These are phyloP conservation scores for Verticillium dahliae DNA, from an alignment of 2,329 filamentous ascomycete genomes.

Conservation along the genomic window DNA sequence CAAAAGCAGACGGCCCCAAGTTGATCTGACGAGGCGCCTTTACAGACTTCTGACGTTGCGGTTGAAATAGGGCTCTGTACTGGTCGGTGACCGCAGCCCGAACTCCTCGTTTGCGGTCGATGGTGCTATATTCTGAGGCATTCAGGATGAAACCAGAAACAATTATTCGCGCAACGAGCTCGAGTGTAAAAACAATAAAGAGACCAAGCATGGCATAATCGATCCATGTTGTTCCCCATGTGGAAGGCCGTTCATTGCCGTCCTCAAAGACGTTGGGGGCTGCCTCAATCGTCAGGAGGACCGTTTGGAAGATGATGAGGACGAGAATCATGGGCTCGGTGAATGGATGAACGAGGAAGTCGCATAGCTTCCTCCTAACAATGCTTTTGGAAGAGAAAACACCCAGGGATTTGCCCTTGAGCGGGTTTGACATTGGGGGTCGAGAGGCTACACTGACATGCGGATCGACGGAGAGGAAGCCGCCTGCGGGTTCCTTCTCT, in stretches of 20 bases:
- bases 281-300: conserved; percentile 83
- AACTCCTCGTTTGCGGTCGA: conserved; percentile 71
- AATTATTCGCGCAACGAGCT: conserved; percentile 75
- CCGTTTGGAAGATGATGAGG: conserved; percentile 79
- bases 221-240: conserved; percentile 63
- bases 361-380: conserved; percentile 68
- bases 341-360: conserved; percentile 77
- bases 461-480: conserved; percentile 16
- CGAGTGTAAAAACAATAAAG: conserved; percentile 85
- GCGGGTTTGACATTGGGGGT: conserved; percentile 58
- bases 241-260: conserved; percentile 50
- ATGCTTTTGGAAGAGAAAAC: conserved; percentile 75
- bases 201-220: conserved; percentile 78
- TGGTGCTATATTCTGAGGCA: conserved; percentile 83
- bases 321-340: conserved; percentile 82
- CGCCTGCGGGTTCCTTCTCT: conserved; percentile 32
- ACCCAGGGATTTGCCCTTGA: conserved; percentile 80
- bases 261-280: conserved; percentile 61
- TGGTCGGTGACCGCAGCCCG: conserved; percentile 69
- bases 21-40: conserved; percentile 41
- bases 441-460: conserved; percentile 18
- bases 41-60: conserved; percentile 65
- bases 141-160: conserved; percentile 94
- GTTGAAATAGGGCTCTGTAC: conserved; percentile 73
- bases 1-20: conserved; percentile 56